phyloP scores from a whole-genome alignment of 2,329 filamentous ascomycete species.

The Pseudogymnoascus sp. region DNA sequence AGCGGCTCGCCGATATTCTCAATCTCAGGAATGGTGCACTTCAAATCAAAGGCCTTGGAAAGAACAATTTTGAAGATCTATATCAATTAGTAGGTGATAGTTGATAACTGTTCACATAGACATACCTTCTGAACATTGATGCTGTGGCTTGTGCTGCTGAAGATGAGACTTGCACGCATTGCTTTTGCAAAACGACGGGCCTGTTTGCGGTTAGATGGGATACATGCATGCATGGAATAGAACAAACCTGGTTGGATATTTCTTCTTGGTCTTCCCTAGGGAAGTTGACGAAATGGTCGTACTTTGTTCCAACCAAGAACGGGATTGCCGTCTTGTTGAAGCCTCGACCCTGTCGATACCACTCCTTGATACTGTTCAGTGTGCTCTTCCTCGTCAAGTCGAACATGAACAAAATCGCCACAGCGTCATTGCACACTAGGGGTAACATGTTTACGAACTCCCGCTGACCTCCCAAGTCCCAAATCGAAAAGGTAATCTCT shows the following conservation, averaged over 20 bases:
- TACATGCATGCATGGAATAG: neutral
- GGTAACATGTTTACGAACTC: constrained; percentile 99
- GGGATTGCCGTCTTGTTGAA: constrained; percentile 99
- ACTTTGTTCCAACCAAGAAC: constrained; percentile 94
- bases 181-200: constrained; percentile 94
- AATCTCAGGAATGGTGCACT: constrained; percentile 98
- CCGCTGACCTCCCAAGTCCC: constrained; percentile 94
- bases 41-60: constrained; percentile 96
- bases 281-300: constrained; percentile 99
- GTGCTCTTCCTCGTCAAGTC: constrained; percentile 97
- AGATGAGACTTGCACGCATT: constrained; percentile 96
- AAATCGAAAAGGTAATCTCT: constrained; percentile 98
- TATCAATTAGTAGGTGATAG: neutral
- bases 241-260: constrained; percentile 80
- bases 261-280: constrained; percentile 96
- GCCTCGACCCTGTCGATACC: constrained; percentile 93
- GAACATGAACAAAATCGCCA: constrained; percentile 99
- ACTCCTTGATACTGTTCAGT: constrained; percentile 98
- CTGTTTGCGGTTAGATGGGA: constrained; percentile 37
- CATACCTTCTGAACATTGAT: constrained; percentile 98
- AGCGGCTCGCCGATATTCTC: constrained; percentile 95
- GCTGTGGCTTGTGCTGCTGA: constrained; percentile 97
- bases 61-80: constrained; percentile 99
- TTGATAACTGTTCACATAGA: neutral
- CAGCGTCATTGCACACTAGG: constrained; percentile 97